These are phyloP conservation scores for Diaporthe longicolla DNA, from an alignment of 2,329 filamentous ascomycete genomes.

Conservation along the genomic window DNA sequence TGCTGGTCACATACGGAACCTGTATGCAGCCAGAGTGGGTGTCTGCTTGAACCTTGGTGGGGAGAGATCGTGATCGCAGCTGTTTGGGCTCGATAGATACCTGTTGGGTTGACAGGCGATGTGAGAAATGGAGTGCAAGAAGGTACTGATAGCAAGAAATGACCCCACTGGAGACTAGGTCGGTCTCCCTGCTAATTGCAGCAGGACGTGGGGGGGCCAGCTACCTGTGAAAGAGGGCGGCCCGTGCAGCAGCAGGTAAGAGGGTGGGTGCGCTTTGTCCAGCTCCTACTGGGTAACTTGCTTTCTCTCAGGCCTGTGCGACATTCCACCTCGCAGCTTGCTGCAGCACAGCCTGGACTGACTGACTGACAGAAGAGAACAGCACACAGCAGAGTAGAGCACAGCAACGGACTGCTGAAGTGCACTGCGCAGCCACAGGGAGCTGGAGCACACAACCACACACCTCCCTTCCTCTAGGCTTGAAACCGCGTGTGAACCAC, in stretches of 20 bases:
- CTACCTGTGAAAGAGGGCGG: neutral
- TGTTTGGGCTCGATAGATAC: neutral
- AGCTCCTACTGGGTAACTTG: neutral
- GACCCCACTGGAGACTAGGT: neutral
- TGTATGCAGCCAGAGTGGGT: neutral
- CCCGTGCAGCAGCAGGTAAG: neutral
- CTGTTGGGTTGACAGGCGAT: too few relatives aligned
- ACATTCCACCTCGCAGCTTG: neutral
- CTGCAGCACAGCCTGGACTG: neutral
- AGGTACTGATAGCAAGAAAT: neutral
- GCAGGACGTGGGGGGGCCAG: neutral
- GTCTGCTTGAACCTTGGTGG: neutral
- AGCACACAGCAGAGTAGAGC: slow-evolving; percentile 1
- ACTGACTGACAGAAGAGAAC: slow-evolving; percentile 16
- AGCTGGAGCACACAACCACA: slow-evolving; percentile 24
- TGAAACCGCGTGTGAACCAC: neutral
- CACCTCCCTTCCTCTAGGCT: slow-evolving; percentile 23
- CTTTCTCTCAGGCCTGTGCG: neutral
- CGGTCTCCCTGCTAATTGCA: neutral
- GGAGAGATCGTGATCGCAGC: neutral
- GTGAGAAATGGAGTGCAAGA: neutral
- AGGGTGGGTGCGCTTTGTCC: neutral
- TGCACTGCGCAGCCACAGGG: slow-evolving; percentile 16
- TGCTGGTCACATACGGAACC: too few relatives aligned
- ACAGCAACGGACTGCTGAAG: neutral